Evolutionary conservation across 169 alveolate genomes (phyloP), one percentile per base, ranked within the genome.

Genomic region (Plasmodium coatneyi): DNA sequence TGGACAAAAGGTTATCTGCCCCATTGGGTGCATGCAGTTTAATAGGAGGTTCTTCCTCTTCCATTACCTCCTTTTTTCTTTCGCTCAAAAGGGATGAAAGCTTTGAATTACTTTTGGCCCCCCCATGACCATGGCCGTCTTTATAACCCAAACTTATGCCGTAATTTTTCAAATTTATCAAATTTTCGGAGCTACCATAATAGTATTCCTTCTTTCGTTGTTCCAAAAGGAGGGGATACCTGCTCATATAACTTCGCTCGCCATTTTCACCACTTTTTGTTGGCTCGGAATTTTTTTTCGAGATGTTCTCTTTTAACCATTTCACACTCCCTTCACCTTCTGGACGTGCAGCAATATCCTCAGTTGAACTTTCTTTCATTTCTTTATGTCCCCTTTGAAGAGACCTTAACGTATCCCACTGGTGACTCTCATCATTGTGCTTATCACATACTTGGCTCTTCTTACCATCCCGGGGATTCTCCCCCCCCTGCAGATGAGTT

Each of bases 31-130:
- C 16, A n/a, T 14, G 22, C 22, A 28, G 39, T 5, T 79, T 25
- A 28, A 66, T 66, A 19, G 76, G 76, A 66, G n/a, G 72, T n/a
- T 41, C 56, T 79, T 25, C 39, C 84, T 41, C 84, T 79, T 79
- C 84, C 72, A n/a, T 79, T 79, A 19, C 84, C n/a, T 41, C 32
- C 12, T 79, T 79, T 79, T 41, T 49, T 12, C 39, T 79, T 41
- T 41, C 56, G 71, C 39, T 41, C 76, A 66, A 66, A 66, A 25
- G n/a, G 36, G 76, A 66, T 66, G 36, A 5, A 66, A 19, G 14
- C 76, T 66, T 66, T 9, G 36, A 66, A 66, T 66, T 66, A 28
- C 41, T 25, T 19, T 66, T 66, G 76, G 16, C n/a, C 76, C 12
- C 30, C 76, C 16, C 76, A 3, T 66, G 41, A 5, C n/a, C 36